Evolutionary conservation across 2,329 filamentous ascomycete genomes (phyloP).

Genomic region (Myriosclerotinia duriaeana): DNA sequence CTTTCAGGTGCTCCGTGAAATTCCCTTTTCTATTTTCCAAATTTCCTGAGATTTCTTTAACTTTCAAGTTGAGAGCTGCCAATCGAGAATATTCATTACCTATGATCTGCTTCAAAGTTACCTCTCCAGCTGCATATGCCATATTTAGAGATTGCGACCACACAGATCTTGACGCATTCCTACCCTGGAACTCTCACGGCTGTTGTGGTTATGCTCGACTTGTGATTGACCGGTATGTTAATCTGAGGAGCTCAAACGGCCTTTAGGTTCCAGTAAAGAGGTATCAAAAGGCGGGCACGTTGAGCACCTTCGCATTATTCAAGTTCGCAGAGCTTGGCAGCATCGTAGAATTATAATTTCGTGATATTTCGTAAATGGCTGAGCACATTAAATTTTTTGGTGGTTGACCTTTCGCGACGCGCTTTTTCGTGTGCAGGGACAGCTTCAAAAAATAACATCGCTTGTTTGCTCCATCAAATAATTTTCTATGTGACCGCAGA

Average conservation of each 20-base stretch:
- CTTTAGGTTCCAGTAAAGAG: background rate
- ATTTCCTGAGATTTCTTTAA: slow-evolving; percentile 15
- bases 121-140: slow-evolving; percentile 8
- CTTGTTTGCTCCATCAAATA: slow-evolving; percentile 23
- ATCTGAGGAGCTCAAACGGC: slow-evolving; percentile 6
- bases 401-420: slow-evolving; percentile 21
- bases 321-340: slow-evolving; percentile 10
- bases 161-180: slow-evolving; percentile 7
- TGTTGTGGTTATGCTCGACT: background rate
- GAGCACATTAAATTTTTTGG: background rate
- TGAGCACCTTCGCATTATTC: slow-evolving; percentile 4
- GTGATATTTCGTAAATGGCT: background rate
- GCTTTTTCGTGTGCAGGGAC: slow-evolving; percentile 24
- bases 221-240: background rate
- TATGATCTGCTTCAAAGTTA: slow-evolving; percentile 4
- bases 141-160: slow-evolving; percentile 18
- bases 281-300: slow-evolving; percentile 12
- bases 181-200: slow-evolving; percentile 2
- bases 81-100: slow-evolving; percentile 16
- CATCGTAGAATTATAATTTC: background rate
- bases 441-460: slow-evolving; percentile 24
- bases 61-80: background rate
- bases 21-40: slow-evolving; percentile 15
- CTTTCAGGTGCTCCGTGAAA: slow-evolving; percentile 24
- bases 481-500: slow-evolving; percentile 19